Conservation (phyloP, 108 stramenopile species). For the Cyclotella choctawhatcheeana region DNA sequence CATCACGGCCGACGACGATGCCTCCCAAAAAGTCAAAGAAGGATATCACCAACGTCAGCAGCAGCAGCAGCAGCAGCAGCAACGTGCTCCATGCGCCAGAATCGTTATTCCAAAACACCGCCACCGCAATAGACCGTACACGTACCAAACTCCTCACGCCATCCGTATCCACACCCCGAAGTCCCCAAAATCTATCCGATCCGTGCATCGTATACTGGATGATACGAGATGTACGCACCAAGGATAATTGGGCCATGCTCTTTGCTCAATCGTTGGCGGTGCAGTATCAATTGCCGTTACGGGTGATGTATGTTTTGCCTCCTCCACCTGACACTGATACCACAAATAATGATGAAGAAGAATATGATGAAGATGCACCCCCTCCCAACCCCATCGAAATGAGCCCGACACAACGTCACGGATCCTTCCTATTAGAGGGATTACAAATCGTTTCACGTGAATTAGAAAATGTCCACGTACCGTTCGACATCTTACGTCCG, state of each 20-base stretch:
- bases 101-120: slow-evolving; percentile 18
- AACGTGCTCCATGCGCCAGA: slow-evolving; percentile 41
- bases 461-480: slow-evolving; percentile 64
- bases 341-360: no score
- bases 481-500: slow-evolving; percentile 81
- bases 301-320: slow-evolving; percentile 77
- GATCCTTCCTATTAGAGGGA: slow-evolving; percentile 87
- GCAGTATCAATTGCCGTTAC: slow-evolving; percentile 57
- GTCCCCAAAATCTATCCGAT: slow-evolving; percentile 12
- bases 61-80: not conserved
- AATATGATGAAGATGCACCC: slow-evolving; percentile 34
- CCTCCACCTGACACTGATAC: slow-evolving; percentile 52
- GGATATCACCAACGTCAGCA: slow-evolving; percentile 19
- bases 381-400: slow-evolving; percentile 53
- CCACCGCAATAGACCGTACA: slow-evolving; percentile 41
- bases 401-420: slow-evolving; percentile 83
- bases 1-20: not conserved
- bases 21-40: slow-evolving; percentile 2
- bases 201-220: slow-evolving; percentile 95
- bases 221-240: slow-evolving; percentile 92
- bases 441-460: slow-evolving; percentile 80
- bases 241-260: slow-evolving; percentile 96
- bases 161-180: slow-evolving; percentile 30
- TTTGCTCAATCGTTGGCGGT: slow-evolving; percentile 78
- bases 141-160: slow-evolving; percentile 40